Evolutionary conservation across 805 yeast genomes (phyloP).

Genomic region (Spathaspora passalidarum): DNA sequence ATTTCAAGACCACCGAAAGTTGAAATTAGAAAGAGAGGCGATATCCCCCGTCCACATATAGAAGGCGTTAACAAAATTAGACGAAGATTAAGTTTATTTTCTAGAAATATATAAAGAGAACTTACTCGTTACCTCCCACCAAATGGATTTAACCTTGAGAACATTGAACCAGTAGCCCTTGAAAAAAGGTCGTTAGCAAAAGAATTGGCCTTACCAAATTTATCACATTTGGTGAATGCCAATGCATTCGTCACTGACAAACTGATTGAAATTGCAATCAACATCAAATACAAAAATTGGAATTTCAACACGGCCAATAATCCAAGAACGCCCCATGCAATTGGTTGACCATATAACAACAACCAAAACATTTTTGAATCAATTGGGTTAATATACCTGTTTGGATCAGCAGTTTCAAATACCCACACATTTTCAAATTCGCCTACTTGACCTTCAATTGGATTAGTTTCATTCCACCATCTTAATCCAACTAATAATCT

Average conservation of each 20-base stretch:
- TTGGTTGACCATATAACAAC: conserved; percentile 71
- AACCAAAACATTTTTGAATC: conserved; percentile 90
- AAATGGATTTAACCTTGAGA: conserved; percentile 48
- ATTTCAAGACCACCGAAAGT: neutral
- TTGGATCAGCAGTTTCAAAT: conserved; percentile 79
- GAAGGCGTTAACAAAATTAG: neutral
- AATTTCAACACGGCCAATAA: conserved; percentile 75
- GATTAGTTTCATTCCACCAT: conserved; percentile 88
- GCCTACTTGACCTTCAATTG: conserved; percentile 48
- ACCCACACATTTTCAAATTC: conserved; percentile 72
- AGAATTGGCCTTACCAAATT: conserved; percentile 79
- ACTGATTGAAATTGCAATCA: conserved; percentile 65
- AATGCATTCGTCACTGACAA: conserved; percentile 79
- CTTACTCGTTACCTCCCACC: neutral
- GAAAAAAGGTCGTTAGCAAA: conserved; percentile 59
- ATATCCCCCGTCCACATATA: too few relatives aligned
- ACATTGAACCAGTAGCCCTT: conserved; percentile 44
- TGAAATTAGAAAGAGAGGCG: neutral
- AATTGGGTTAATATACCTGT: conserved; percentile 76
- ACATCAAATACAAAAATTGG: conserved; percentile 61
- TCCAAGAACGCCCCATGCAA: conserved; percentile 71
- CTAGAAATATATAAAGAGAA: neutral
- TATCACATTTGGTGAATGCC: conserved; percentile 91
- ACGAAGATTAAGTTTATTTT: conserved; percentile 6
- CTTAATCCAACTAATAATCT: conserved; percentile 84